Percentiles rank a stretch among this genome's conserved stretches.
Conservation (phyloP, 78 protist species). For the Emiliania huxleyi region DNA sequence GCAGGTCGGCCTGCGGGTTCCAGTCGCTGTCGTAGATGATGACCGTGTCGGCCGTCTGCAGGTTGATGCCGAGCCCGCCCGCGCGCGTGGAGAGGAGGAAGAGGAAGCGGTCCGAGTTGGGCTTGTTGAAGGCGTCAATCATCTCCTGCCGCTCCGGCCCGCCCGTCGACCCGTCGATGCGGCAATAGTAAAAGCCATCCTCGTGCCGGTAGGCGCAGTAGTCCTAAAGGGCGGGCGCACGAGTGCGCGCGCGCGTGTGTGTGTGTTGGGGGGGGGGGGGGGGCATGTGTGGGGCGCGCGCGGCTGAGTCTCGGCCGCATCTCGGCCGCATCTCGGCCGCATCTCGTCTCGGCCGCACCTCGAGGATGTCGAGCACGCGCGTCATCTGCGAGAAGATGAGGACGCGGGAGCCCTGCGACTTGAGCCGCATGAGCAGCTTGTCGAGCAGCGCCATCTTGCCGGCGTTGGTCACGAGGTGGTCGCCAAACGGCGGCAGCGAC, state of each 20-base stretch:
- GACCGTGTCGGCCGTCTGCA: slow-evolving; percentile 65
- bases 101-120: slow-evolving; percentile 18
- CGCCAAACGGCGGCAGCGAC: slow-evolving; percentile 15
- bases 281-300: too few species aligned
- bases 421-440: slow-evolving; percentile 80
- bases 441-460: slow-evolving; percentile 87
- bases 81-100: slow-evolving; percentile 77
- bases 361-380: slow-evolving; percentile 85
- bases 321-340: too few species aligned
- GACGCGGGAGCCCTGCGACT: slow-evolving; percentile 83
- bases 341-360: too few species aligned
- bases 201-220: slow-evolving; percentile 42
- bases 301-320: too few species aligned
- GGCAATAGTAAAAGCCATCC: slow-evolving; percentile 42
- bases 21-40: slow-evolving; percentile 69
- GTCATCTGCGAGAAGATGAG: slow-evolving; percentile 94
- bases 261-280: too few species aligned
- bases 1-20: slow-evolving; percentile 65
- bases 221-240: too few species aligned
- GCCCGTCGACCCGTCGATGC: slow-evolving; percentile 71
- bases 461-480: slow-evolving; percentile 47
- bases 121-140: slow-evolving; percentile 40
- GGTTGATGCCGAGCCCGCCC: slow-evolving; percentile 76
- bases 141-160: slow-evolving; percentile 72
- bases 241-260: too few species aligned